Conservation (phyloP, 2,329 filamentous ascomycete species). For the Ophiostoma triangulosporum region DNA sequence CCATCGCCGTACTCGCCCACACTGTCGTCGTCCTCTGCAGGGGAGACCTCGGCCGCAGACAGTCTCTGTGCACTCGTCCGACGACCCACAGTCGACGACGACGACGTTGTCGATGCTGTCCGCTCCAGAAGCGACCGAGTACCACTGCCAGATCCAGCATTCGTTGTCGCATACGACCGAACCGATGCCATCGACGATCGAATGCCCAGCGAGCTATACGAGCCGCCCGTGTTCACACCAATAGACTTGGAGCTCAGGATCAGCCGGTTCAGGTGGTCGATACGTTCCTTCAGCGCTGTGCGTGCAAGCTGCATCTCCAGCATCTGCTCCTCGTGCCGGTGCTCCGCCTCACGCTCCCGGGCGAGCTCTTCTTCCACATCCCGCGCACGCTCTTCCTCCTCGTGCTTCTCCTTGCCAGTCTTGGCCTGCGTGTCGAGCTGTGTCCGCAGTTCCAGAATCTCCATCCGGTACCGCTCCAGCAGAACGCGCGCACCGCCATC, state of each 20-base stretch:
- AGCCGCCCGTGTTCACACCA: conserved; percentile 72
- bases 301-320: conserved; percentile 95
- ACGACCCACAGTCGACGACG: conserved; percentile 43
- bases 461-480: conserved; percentile 83
- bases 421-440: conserved; percentile 79
- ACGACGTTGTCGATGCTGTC: conserved; percentile 54
- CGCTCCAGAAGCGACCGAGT: conserved; percentile 42
- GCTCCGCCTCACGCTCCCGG: conserved; percentile 65
- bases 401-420: conserved; percentile 38
- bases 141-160: conserved; percentile 21
- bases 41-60: conserved; percentile 22
- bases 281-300: conserved; percentile 90
- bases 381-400: conserved; percentile 48
- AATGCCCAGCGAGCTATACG: conserved; percentile 53
- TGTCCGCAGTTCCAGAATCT: conserved; percentile 68
- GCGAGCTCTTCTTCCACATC: conserved; percentile 60
- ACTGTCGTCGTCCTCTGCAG: conserved; percentile 53
- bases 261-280: conserved; percentile 88
- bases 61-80: conserved; percentile 32
- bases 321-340: conserved; percentile 92
- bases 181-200: conserved; percentile 45
- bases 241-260: conserved; percentile 93
- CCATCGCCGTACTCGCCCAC: conserved; percentile 78
- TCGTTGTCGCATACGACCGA: conserved; percentile 40
- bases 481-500: conserved; percentile 79